A percentile compares a stretch with the other conserved stretches of the same genome.
Conservation (phyloP, 306 rosid genomes). For the Malus domestica region DNA sequence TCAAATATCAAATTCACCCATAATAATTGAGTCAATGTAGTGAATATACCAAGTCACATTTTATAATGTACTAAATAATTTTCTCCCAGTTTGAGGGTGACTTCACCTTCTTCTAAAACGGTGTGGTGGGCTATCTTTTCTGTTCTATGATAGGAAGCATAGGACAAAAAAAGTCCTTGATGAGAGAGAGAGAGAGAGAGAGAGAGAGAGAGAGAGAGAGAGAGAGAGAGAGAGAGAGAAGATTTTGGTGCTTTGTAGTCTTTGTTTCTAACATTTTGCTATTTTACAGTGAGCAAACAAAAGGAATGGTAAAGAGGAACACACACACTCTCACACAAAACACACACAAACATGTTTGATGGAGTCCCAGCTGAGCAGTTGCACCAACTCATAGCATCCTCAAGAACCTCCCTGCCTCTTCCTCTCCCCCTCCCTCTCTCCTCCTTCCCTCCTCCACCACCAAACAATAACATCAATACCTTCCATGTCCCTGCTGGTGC, state of each 20-base stretch:
- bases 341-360: constrained; percentile 60
- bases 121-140: constrained; percentile 61
- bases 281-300: constrained; percentile 32
- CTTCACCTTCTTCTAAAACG: constrained; percentile 71
- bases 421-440: constrained; percentile 53
- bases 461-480: neutral
- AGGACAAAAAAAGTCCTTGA: constrained; percentile 40
- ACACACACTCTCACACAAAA: constrained; percentile 6
- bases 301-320: constrained; percentile 20
- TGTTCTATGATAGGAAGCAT: constrained; percentile 48
- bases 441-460: constrained; percentile 18
- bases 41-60: neutral
- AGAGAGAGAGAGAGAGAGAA: constrained; percentile 11
- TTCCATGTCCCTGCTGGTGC: neutral
- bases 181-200: constrained; percentile 50
- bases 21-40: neutral
- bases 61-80: neutral
- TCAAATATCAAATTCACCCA: neutral
- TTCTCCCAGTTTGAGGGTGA: constrained; percentile 39
- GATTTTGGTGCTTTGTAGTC: constrained; percentile 35
- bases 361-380: constrained; percentile 82
- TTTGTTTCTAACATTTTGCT: constrained; percentile 35
- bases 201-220: constrained; percentile 42
- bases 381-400: constrained; percentile 79
- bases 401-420: constrained; percentile 41